These are phyloP conservation scores for Allium fistulosum DNA, from an alignment of 106 monocot species.

Conservation along the genomic window DNA sequence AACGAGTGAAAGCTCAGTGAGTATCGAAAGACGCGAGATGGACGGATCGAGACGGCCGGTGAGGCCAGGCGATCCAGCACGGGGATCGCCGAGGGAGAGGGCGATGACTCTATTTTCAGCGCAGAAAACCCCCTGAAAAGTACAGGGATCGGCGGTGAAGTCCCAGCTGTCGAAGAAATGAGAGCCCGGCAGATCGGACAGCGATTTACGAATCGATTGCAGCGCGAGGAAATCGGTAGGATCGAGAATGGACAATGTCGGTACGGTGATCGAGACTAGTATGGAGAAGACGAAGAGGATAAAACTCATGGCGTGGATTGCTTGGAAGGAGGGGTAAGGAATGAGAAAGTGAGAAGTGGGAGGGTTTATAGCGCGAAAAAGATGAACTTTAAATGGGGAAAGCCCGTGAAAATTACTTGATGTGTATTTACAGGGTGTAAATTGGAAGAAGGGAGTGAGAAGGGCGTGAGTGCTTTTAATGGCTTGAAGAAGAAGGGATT, in stretches of 20 bases:
- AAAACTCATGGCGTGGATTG: neutral
- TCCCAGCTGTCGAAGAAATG: constrained; percentile 50
- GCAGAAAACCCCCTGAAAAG: constrained; percentile 60
- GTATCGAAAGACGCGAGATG: constrained; percentile 32
- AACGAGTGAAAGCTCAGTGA: constrained; percentile 58
- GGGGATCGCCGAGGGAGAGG: constrained; percentile 54
- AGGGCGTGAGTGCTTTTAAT: constrained; percentile 45
- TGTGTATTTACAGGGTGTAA: constrained; percentile 1
- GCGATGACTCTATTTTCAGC: constrained; percentile 30
- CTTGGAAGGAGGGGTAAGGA: too few species aligned
- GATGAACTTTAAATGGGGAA: neutral
- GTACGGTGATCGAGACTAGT: neutral
- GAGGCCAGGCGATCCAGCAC: constrained; percentile 59
- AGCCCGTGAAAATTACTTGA: too few species aligned
- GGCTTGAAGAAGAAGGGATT: constrained; percentile 32
- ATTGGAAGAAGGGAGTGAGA: constrained; percentile 6
- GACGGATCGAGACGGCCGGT: constrained; percentile 44
- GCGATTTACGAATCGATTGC: constrained; percentile 45
- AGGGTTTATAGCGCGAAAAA: neutral
- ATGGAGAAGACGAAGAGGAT: neutral
- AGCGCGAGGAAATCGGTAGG: constrained; percentile 64
- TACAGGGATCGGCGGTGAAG: constrained; percentile 66
- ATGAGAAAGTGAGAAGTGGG: neutral
- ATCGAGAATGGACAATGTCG: constrained; percentile 24
- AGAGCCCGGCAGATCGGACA: constrained; percentile 63